Conservation (phyloP, 2,329 filamentous ascomycete species). For the Ambrosiella cleistominuta region DNA sequence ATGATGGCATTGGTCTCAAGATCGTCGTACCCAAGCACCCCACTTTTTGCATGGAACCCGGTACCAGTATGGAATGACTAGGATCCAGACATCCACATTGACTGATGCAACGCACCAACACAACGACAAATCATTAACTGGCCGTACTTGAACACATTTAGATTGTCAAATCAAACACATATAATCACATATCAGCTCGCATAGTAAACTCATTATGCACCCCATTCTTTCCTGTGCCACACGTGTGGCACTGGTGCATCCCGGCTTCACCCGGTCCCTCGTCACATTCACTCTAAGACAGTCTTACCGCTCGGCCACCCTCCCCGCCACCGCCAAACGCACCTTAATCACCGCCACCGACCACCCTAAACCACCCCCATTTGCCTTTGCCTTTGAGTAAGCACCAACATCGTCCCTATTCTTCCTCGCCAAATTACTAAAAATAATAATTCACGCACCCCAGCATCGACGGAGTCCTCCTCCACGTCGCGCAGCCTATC, state of each 20-base stretch:
- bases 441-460: not conserved
- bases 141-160: too few relatives aligned
- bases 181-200: too few relatives aligned
- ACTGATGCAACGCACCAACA: too few relatives aligned
- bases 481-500: conserved; percentile 63
- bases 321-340: not conserved
- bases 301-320: not conserved
- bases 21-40: not conserved
- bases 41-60: not conserved
- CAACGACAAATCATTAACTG: too few relatives aligned
- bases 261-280: not conserved
- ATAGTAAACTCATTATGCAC: too few relatives aligned
- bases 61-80: not conserved
- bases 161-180: too few relatives aligned
- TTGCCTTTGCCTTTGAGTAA: conserved; percentile 25
- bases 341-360: not conserved
- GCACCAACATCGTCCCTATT: conserved; percentile 8
- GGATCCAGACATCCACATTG: too few relatives aligned
- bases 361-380: conserved; percentile 17
- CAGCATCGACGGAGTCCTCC: conserved; percentile 81
- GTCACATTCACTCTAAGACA: not conserved
- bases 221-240: too few relatives aligned
- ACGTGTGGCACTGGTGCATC: not conserved
- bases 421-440: not conserved
- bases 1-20: too few relatives aligned